Base-by-base conservation (phyloP, 106 monocot species). In the Acanthochlamys bracteata region DNA sequence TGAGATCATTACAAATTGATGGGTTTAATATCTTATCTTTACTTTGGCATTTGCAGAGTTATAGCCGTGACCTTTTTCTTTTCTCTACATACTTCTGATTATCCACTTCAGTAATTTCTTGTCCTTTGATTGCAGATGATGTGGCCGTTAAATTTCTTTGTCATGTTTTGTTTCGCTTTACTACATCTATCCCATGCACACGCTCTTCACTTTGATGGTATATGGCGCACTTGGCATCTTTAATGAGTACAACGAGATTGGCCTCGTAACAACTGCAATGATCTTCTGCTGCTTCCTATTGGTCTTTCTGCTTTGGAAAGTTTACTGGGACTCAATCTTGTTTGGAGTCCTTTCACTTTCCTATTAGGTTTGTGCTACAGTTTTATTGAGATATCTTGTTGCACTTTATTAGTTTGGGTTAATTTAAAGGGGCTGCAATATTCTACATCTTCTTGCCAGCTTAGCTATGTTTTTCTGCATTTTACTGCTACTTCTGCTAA, bases 101-200 rank as follows among this genome's bases (percentile, higher is more conserved):
- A 51, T 51, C n/a, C 10, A 3, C n/a, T 3, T 19, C n/a, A 51
- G 4, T 51, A 19, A 51, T 51, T 4, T 1, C n/a, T 13, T 15
- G n/a, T 51, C 51, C 51, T 15, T 19, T 11, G 55, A 68, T 60
- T 82, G 83, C 85, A 96, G 95, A 96, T 96, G 95, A 96, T 96
- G 95, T 96, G 95, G 95, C 74, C 90, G 41, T 46, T 96, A 52
- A 96, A 96, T 70, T 85, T 96, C 67, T 88, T 96, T 40, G 95
- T 96, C 66, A 53, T 75, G 0, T 96, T 96, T 52, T 82, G 84
- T 54, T 96, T 90, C 87, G 84, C 55, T 96, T 53, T 96, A 96
- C 72, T 96, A 96, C 65, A 96, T 96, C 12, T 96, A 90, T 54
- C 95, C 95, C 39, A 96, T 96, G 95, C 95, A 96, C 74, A 96